Percentiles rank a stretch among this genome's conserved stretches.
Conservation (phyloP, 2,329 filamentous ascomycete species). For the Talaromyces sp. region DNA sequence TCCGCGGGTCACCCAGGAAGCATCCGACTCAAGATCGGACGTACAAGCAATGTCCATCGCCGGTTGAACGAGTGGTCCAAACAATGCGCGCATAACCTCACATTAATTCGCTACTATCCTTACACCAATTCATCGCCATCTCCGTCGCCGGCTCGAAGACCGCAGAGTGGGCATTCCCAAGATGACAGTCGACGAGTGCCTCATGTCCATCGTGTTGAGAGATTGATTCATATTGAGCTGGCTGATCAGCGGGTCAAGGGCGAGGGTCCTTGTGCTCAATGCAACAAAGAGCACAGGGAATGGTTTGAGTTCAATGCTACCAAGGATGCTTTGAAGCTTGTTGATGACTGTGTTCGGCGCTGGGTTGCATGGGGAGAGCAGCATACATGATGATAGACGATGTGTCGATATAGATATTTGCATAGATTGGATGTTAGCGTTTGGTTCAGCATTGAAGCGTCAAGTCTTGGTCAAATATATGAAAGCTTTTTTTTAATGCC, state of each 20-base stretch:
- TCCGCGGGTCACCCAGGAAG: slow-evolving; percentile 49
- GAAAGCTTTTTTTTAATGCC: not conserved
- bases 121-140: slow-evolving; percentile 49
- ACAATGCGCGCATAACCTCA: slow-evolving; percentile 86
- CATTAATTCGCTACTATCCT: slow-evolving; percentile 87
- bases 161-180: slow-evolving; percentile 18
- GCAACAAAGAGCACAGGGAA: slow-evolving; percentile 81
- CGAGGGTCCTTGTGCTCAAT: slow-evolving; percentile 64
- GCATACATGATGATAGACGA: slow-evolving; percentile 15
- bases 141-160: slow-evolving; percentile 19
- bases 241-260: slow-evolving; percentile 54
- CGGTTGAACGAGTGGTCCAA: slow-evolving; percentile 89
- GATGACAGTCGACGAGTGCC: slow-evolving; percentile 64
- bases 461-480: not conserved
- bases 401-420: not conserved
- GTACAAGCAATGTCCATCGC: slow-evolving; percentile 77
- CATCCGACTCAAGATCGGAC: slow-evolving; percentile 63
- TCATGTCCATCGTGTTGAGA: slow-evolving; percentile 81
- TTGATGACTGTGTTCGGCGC: slow-evolving; percentile 70
- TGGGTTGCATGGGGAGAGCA: slow-evolving; percentile 83
- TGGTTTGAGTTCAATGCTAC: slow-evolving; percentile 90
- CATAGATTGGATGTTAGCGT: not conserved
- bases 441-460: not conserved
- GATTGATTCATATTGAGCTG: slow-evolving; percentile 88
- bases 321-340: slow-evolving; percentile 62